phyloP scores from a whole-genome alignment of 192 early-diverging fungal species.

The Cetraspora pellucida region DNA sequence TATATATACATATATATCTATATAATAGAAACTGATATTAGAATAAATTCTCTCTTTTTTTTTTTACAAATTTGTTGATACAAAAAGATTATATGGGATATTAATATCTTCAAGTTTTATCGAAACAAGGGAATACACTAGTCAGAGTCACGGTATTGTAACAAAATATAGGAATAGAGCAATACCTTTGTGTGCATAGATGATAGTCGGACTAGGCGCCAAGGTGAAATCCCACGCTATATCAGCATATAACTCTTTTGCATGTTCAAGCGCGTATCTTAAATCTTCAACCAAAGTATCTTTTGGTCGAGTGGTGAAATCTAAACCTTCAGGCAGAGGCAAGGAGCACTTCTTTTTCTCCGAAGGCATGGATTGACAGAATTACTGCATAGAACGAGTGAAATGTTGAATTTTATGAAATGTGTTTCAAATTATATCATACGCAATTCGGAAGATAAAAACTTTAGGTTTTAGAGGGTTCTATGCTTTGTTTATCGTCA shows the following conservation, averaged over 20 bases:
- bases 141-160: not conserved
- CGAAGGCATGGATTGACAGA: slow-evolving; percentile 23
- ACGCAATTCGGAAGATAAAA: too few relatives aligned
- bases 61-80: not conserved
- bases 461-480: too few relatives aligned
- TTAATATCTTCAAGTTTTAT: too few relatives aligned
- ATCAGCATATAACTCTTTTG: slow-evolving; percentile 28
- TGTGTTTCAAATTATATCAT: too few relatives aligned
- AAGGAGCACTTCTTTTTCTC: slow-evolving; percentile 26
- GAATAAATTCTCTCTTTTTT: too few relatives aligned
- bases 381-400: slow-evolving; percentile 6
- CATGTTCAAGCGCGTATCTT: slow-evolving; percentile 32
- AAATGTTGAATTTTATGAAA: not conserved
- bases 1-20: not conserved
- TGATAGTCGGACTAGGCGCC: slow-evolving; percentile 9
- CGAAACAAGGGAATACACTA: not conserved
- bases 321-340: slow-evolving; percentile 23
- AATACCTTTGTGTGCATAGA: slow-evolving; percentile 35
- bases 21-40: not conserved
- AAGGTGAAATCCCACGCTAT: slow-evolving; percentile 33
- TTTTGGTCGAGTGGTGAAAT: slow-evolving; percentile 9
- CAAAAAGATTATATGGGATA: too few relatives aligned
- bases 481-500: too few relatives aligned
- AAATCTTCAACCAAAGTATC: slow-evolving; percentile 33
- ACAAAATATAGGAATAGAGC: slow-evolving; percentile 15